These are phyloP conservation scores for Vanilla planifolia DNA, from an alignment of 106 monocot genomes.

Conservation along the genomic window DNA sequence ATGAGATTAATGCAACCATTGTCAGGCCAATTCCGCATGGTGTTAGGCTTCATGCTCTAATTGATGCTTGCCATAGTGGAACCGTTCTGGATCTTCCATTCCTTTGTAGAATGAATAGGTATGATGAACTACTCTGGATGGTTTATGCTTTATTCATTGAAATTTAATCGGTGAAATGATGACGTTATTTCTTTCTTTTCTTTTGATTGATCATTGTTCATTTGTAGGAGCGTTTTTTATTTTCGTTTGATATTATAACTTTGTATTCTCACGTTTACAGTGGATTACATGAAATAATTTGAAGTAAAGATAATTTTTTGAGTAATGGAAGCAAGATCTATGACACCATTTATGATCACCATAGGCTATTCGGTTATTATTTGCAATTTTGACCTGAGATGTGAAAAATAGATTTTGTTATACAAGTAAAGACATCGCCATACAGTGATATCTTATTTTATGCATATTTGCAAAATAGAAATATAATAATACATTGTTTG, in stretches of 20 bases:
- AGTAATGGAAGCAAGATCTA: background rate
- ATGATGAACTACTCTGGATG: background rate
- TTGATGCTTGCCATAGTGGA: constrained; percentile 94
- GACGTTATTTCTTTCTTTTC: background rate
- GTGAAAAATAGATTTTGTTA: too few species aligned
- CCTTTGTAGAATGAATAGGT: constrained; percentile 90
- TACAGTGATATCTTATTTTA: too few species aligned
- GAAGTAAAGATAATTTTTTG: background rate
- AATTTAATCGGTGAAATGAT: background rate
- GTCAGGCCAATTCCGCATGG: constrained; percentile 83
- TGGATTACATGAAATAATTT: background rate
- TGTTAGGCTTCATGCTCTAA: constrained; percentile 85
- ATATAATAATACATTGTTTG: too few species aligned
- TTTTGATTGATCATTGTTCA: background rate
- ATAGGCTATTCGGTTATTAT: too few species aligned
- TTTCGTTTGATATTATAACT: background rate
- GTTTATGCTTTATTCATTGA: background rate
- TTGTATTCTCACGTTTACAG: too few species aligned
- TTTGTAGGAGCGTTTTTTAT: background rate
- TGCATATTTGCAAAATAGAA: too few species aligned
- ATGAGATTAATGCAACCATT: constrained; percentile 89
- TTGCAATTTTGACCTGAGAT: too few species aligned
- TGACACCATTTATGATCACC: background rate
- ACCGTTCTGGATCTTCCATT: constrained; percentile 88
- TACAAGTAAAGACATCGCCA: too few species aligned